Evolutionary conservation across 306 rosid species (phyloP).

Genomic region (Trichosanthes truncata): DNA sequence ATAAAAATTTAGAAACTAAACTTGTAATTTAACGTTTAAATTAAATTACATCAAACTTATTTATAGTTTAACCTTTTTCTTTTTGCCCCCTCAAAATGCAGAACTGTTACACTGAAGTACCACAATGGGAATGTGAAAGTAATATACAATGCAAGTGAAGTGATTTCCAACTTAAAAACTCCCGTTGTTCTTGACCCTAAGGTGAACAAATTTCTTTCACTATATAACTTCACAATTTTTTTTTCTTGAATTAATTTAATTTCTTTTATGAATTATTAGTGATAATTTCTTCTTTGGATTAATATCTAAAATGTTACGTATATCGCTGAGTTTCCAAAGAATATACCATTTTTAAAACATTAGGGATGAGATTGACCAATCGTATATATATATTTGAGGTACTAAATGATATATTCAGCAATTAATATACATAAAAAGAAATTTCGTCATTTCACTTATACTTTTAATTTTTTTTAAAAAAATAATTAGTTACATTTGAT

Average conservation of each 20-base stretch:
- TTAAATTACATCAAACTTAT: neutral
- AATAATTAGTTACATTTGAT: too few relatives aligned
- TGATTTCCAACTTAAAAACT: conserved; percentile 49
- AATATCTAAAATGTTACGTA: too few relatives aligned
- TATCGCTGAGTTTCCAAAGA: too few relatives aligned
- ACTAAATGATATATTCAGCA: too few relatives aligned
- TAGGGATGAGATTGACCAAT: too few relatives aligned
- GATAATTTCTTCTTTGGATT: neutral
- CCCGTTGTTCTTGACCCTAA: conserved; percentile 39
- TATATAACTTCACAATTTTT: neutral
- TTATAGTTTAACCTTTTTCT: neutral
- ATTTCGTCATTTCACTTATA: too few relatives aligned
- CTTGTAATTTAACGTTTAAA: neutral
- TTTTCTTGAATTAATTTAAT: neutral
- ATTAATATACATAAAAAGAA: too few relatives aligned
- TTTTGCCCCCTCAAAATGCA: conserved; percentile 12
- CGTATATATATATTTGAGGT: too few relatives aligned
- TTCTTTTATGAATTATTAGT: too few relatives aligned
- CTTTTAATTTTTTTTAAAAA: too few relatives aligned
- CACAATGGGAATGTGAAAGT: conserved; percentile 31
- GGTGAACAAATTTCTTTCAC: conserved; percentile 26
- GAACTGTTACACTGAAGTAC: conserved; percentile 46
- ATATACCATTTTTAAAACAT: too few relatives aligned
- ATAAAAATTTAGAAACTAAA: neutral
- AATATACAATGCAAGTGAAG: conserved; percentile 62